Evolutionary conservation across 2,329 filamentous ascomycete species (phyloP), one percentile per base, ranked within the genome.

Genomic region (Penicillium sp.): DNA sequence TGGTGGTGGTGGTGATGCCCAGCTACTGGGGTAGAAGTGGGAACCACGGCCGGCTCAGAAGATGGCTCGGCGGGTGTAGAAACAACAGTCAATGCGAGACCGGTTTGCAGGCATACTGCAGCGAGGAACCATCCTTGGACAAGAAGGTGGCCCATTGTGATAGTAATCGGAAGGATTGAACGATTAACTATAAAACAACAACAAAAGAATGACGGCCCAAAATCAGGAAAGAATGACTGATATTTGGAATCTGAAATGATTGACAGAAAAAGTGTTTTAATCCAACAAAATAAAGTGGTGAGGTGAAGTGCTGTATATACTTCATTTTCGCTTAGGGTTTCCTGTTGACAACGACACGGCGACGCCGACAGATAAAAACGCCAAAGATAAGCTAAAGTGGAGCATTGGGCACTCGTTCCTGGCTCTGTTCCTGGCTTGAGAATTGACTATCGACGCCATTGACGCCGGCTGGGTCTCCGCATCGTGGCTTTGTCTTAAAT

Each of bases 71-170:
- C 13, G 13, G 34, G 13, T 7, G 13, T 13, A 22, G 39, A 11
- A 16, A 43, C 8, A 22, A n/a, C 8, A 5, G 24, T 10, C 24
- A 5, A 27, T 22, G 52, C 52, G 24, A 47, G 40, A 31, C 40
- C 24, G 4, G 24, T 34, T 38, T 50, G 47, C 18, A 49, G 13
- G 36, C 21, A 18, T 24, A 49, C 34, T 43, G 47, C 47, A 21
- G 43, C 47, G 18, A 50, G 24, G 21, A 54, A 22, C 52, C 52
- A 54, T 50, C 42, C 43, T 50, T 47, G 52, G 36, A 54, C 3
- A 3, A 54, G 34, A 14, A 50, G 46, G 21, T 32, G 16, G 8
- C 46, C 52, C 47, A 50, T 50, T 5, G 24, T 49, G 27, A 47
- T 42, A 29, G 38, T 44, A 42, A 24, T 6, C 27, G 18, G 22